Evolutionary conservation across 1,139 yeast genomes (phyloP), one percentile per base, ranked within the genome.

Genomic region (Debaryomycetaceae sp.): DNA sequence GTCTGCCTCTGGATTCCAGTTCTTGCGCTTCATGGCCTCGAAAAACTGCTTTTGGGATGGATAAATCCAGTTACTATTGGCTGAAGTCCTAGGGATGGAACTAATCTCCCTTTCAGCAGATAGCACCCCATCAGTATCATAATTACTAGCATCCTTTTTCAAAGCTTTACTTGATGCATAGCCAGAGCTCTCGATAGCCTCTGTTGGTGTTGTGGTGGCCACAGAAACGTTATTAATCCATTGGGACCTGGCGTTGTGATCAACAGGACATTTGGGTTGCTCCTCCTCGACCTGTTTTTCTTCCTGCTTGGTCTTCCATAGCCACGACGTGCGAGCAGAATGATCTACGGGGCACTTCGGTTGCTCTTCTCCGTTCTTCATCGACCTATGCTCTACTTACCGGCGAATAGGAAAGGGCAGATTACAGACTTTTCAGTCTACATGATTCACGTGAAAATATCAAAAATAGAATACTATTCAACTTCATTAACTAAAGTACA

Each of bases 31-130:
- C 98, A 93, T 93, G 11, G 98, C 97, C 49, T 88, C 95, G 62
- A 74, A 93, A 60, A 93, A 93, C 69, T 91, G 98, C 62, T 88
- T 88, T 62, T 93, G 96, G 1, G 96, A 87, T 7, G 99, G 99
- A 59, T 93, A 93, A 1, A 93, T 78, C 99, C 99, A 93, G 68
- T 90, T 86, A 1, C 72, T 52, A 4, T 70, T 66, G 22, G 72
- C 61, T 2, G 80, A 80, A 0, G 95, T 85, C 43, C 97, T 73
- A 34, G 98, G 98, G 42, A 91, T 91, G 1, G 95, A 79, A 22
- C 95, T 85, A 9, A 87, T 68, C 54, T 84, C 93, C 51, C 98
- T 71, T 1, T 85, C 90, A 6, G 75, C 75, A 0, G 90, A 85
- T 34, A 85, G 63, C 6, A 62, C 55, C 0, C 72, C 70, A 38